Conservation (phyloP, 257 asterid genomes). For the Craterostigma plantagineum region DNA sequence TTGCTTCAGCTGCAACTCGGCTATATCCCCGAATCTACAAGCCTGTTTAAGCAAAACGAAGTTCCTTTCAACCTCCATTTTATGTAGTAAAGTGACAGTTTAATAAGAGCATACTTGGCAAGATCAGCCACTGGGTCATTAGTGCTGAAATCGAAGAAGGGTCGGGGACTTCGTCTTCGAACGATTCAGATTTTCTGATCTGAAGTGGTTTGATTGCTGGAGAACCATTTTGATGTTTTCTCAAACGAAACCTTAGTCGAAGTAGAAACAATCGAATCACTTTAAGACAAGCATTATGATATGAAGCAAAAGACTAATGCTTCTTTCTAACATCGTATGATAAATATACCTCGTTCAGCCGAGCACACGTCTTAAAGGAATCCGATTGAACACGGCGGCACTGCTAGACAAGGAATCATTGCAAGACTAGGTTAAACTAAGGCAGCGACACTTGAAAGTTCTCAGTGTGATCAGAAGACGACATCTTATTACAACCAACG, state of each 20-base stretch:
- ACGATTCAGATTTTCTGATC: slow-evolving; percentile 12
- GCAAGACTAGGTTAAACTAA: too few relatives aligned
- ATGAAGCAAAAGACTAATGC: slow-evolving; percentile 2
- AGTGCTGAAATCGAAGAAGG: slow-evolving; percentile 25
- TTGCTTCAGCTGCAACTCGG: slow-evolving; percentile 68
- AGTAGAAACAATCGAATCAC: slow-evolving; percentile 6
- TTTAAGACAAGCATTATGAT: not conserved
- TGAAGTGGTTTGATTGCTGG: slow-evolving; percentile 13
- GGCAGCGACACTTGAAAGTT: too few relatives aligned
- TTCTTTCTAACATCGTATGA: not conserved
- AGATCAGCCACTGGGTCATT: slow-evolving; percentile 31
- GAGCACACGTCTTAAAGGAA: slow-evolving; percentile 22
- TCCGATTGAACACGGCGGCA: slow-evolving; percentile 16
- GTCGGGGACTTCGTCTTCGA: slow-evolving; percentile 19
- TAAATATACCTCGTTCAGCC: slow-evolving; percentile 25
- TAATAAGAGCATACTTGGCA: slow-evolving; percentile 18
- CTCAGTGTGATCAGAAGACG: too few relatives aligned
- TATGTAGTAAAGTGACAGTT: too few relatives aligned
- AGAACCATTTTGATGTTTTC: slow-evolving; percentile 16
- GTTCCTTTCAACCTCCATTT: not conserved
- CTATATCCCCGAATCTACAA: slow-evolving; percentile 58
- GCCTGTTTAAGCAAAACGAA: slow-evolving; percentile 15
- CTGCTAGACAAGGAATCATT: slow-evolving; percentile 5
- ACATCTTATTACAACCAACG: too few relatives aligned
- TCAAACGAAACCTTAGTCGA: slow-evolving; percentile 19